Evolutionary conservation across 129 eudicot genomes (phyloP), one percentile per base, ranked within the genome.

Genomic region (Solidago caesia): DNA sequence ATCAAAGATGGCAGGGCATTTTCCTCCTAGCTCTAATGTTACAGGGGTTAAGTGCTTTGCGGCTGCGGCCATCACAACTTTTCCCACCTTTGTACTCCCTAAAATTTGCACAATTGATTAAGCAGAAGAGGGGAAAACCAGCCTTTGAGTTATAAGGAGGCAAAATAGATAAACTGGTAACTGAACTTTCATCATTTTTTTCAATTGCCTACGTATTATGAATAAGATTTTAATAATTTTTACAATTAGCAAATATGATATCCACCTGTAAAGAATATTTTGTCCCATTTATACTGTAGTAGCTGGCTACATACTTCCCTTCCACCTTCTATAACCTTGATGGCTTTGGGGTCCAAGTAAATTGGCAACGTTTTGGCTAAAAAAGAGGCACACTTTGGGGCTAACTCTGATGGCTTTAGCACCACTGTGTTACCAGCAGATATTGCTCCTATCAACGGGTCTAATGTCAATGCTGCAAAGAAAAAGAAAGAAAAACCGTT

Each of bases 21-120:
- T 94, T 67, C 98, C 98, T 8, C 98, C 98, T 9, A 94, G 91
- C 83, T 94, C 98, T 66, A 94, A 77, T 33, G 93, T 86, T 48
- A 93, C 98, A 2, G 98, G 96, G 16, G 98, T 90, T 75, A 93
- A 76, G 82, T 90, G 87, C 9, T 87, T 88, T 51, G 92, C 92
- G 53, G 97, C 98, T 78, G 96, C 97, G 55, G 96, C 73, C 97
- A 94, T 83, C 75, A 94, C 81, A 56, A 90, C 75, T 47, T 84
- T 74, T 39, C 91, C 98, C 64, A 88, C 88, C 55, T 84, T 78
- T 39, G 82, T 47, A 83, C 98, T 90, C 74, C 98, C 98, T 94
- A 68, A 70, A 70, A 57, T 45, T 25, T 13, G 27, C 60, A 62
- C 9, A 64, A 39, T 29, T 47, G 46, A 74, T n/a, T 21, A 21